Evolutionary conservation across 768 basidiomycete genomes (phyloP).

Genomic region (Pisolithus tinctorius): DNA sequence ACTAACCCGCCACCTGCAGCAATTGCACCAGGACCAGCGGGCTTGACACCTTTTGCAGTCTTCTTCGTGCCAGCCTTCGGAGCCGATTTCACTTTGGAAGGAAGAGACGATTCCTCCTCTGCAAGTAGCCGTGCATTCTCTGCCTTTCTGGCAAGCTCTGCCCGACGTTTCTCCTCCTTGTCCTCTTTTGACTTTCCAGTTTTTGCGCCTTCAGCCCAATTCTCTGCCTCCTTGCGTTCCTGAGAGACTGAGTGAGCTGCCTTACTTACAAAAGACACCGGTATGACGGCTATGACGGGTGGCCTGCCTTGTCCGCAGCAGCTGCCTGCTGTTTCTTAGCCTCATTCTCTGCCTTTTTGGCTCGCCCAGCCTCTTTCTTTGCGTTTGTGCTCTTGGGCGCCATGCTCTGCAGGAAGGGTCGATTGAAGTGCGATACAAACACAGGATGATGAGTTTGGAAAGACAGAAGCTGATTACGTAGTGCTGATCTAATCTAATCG

Average conservation of each 20-base stretch:
- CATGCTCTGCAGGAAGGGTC: conserved; percentile 37
- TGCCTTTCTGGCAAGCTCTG: conserved; percentile 79
- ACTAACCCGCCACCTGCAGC: conserved; percentile 59
- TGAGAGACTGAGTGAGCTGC: conserved; percentile 20
- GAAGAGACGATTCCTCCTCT: conserved; percentile 70
- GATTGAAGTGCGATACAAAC: neutral
- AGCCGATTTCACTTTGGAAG: conserved; percentile 54
- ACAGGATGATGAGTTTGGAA: conserved; percentile 1
- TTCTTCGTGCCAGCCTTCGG: conserved; percentile 63
- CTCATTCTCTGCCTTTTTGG: conserved; percentile 91
- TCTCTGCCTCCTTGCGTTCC: conserved; percentile 66
- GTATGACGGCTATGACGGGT: neutral
- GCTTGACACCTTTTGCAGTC: conserved; percentile 41
- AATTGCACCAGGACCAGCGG: conserved; percentile 81
- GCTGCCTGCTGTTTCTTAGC: conserved; percentile 66
- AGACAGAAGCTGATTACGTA: conserved; percentile 5
- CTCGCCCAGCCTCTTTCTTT: conserved; percentile 86
- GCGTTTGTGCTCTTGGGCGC: conserved; percentile 83
- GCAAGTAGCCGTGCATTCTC: conserved; percentile 80
- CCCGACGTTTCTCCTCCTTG: conserved; percentile 73
- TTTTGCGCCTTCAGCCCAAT: conserved; percentile 67
- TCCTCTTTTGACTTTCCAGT: conserved; percentile 62
- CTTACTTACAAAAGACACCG: neutral
- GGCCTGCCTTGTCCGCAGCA: conserved; percentile 50
- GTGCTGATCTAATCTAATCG: conserved; percentile 20